Evolutionary conservation across 306 rosid species (phyloP).

Genomic region (Rosa multiflora): DNA sequence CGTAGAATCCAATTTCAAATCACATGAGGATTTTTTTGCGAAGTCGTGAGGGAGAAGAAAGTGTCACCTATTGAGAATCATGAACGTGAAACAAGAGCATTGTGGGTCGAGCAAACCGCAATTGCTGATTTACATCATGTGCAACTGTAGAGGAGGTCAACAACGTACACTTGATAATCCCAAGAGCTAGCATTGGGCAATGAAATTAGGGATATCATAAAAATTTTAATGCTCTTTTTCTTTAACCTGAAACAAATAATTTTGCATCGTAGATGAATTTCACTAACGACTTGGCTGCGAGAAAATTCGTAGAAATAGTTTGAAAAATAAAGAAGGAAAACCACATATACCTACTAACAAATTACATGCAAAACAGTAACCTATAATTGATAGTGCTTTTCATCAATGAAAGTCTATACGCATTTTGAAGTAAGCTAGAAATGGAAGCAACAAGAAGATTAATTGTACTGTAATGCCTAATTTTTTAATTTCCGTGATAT

Average conservation of each 20-base stretch:
- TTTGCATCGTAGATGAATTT: background rate
- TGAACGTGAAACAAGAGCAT: slow-evolving; percentile 20
- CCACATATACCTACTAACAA: background rate
- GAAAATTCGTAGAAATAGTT: background rate
- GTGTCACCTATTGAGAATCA: slow-evolving; percentile 13
- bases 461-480: background rate
- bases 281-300: background rate
- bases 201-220: background rate
- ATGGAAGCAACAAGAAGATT: background rate
- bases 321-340: no score
- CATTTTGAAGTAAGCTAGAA: background rate
- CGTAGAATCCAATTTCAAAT: slow-evolving; percentile 1
- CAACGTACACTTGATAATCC: background rate
- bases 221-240: background rate
- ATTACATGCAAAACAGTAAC: background rate
- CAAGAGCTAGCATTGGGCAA: slow-evolving; percentile 7
- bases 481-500: background rate
- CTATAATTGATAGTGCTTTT: background rate
- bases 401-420: background rate
- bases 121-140: slow-evolving; percentile 7
- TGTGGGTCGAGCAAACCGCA: slow-evolving; percentile 25
- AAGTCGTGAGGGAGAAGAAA: slow-evolving; percentile 41
- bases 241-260: background rate
- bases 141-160: slow-evolving; percentile 5
- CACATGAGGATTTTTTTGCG: background rate